Evolutionary conservation across 73 alveolate genomes (phyloP).

Genomic region (Tetrahymena borealis): DNA sequence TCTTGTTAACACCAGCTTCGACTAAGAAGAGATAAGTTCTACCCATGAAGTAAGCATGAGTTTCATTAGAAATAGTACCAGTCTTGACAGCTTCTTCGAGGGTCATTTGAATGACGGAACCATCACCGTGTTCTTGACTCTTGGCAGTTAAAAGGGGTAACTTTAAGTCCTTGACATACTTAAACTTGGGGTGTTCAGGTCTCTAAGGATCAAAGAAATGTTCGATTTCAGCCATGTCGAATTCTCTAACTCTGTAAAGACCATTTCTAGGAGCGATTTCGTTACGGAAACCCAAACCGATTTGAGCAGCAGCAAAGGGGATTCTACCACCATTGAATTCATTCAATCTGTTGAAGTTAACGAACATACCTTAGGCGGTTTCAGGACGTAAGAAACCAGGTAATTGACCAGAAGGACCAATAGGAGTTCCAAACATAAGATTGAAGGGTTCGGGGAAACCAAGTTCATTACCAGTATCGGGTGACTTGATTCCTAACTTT

Average conservation of each 20-base stretch:
- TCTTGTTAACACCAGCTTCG: slow-evolving; percentile 75
- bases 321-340: slow-evolving; percentile 92
- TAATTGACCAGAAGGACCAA: slow-evolving; percentile 96
- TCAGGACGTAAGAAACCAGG: slow-evolving; percentile 97
- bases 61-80: slow-evolving; percentile 86
- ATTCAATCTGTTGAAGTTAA: slow-evolving; percentile 88
- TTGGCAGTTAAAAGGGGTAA: slow-evolving; percentile 78
- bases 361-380: slow-evolving; percentile 99
- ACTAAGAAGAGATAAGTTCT: slow-evolving; percentile 81
- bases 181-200: slow-evolving; percentile 84
- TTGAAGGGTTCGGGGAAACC: slow-evolving; percentile 85
- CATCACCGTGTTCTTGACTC: slow-evolving; percentile 44
- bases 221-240: slow-evolving; percentile 99
- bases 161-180: slow-evolving; percentile 55
- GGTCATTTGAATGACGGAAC: slow-evolving; percentile 31
- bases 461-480: slow-evolving; percentile 94
- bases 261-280: slow-evolving; percentile 99
- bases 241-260: slow-evolving; percentile 94
- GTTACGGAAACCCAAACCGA: slow-evolving; percentile 98
- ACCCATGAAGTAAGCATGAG: slow-evolving; percentile 96
- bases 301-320: slow-evolving; percentile 98
- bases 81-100: slow-evolving; percentile 84
- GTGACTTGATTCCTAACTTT: slow-evolving; percentile 75
- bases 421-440: slow-evolving; percentile 95
- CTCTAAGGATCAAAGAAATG: slow-evolving; percentile 94